A percentile compares a stretch with the other conserved stretches of the same genome.
phyloP scores from a whole-genome alignment of 2,329 filamentous ascomycete genomes.

The Aspergillus flavus region DNA sequence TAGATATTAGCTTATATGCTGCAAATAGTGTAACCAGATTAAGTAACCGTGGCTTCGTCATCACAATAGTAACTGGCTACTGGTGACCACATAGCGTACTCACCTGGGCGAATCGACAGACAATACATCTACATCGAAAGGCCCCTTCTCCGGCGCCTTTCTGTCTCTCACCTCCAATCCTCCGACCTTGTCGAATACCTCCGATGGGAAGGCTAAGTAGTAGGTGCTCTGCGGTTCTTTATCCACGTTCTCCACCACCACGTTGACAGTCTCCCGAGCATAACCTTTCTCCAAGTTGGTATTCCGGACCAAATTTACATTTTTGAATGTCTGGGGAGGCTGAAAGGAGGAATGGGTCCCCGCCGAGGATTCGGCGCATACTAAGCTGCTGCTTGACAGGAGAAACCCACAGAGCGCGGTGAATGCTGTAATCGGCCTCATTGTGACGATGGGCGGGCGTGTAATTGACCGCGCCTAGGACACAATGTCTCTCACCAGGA shows the following conservation, averaged over 20 bases:
- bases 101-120: conserved; percentile 59
- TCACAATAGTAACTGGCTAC: conserved; percentile 18
- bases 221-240: conserved; percentile 81
- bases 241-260: conserved; percentile 88
- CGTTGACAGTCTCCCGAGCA: conserved; percentile 85
- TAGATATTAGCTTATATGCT: conserved; percentile 6
- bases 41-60: conserved; percentile 19
- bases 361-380: conserved; percentile 35
- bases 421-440: conserved; percentile 44
- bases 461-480: conserved; percentile 29
- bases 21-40: not conserved
- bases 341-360: conserved; percentile 59
- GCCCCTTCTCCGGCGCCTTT: conserved; percentile 69
- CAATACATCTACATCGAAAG: conserved; percentile 70
- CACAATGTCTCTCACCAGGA: conserved; percentile 22
- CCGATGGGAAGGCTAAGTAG: conserved; percentile 81
- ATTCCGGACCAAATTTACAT: conserved; percentile 85
- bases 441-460: conserved; percentile 34
- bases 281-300: conserved; percentile 94
- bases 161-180: conserved; percentile 91
- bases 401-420: conserved; percentile 40
- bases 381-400: conserved; percentile 35
- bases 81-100: conserved; percentile 57
- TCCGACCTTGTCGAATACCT: conserved; percentile 75
- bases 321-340: conserved; percentile 90